phyloP scores from a whole-genome alignment of 75 land plant species.

The Adiantum capillusveneris region DNA sequence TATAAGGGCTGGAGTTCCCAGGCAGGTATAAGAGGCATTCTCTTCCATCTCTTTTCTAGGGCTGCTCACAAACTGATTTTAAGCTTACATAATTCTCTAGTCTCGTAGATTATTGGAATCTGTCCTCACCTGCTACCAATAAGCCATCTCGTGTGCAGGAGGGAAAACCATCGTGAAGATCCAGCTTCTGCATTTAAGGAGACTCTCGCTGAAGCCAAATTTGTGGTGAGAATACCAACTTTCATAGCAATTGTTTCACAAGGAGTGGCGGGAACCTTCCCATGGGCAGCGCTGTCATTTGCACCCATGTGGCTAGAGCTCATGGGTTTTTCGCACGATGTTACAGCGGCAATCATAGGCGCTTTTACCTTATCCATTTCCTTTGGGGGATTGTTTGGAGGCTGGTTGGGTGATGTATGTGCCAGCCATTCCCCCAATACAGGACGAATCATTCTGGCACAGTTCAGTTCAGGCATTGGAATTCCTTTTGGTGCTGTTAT shows the following conservation, averaged over 20 bases:
- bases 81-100: too few species aligned
- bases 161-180: too few species aligned
- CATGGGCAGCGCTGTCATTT: slow-evolving; percentile 26
- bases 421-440: slow-evolving; percentile 14
- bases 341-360: slow-evolving; percentile 13
- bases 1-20: too few species aligned
- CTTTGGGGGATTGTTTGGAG: slow-evolving; percentile 24
- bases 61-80: too few species aligned
- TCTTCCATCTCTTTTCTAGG: too few species aligned
- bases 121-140: too few species aligned
- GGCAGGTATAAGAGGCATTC: too few species aligned
- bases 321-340: slow-evolving; percentile 14
- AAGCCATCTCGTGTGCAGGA: too few species aligned
- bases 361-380: slow-evolving; percentile 9
- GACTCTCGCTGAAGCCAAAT: neutral
- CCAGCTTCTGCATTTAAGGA: slow-evolving; percentile 2
- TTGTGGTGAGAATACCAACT: slow-evolving; percentile 14
- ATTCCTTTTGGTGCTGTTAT: slow-evolving; percentile 21
- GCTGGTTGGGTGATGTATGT: slow-evolving; percentile 17
- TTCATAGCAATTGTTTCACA: slow-evolving; percentile 24
- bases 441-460: slow-evolving; percentile 20
- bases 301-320: slow-evolving; percentile 25
- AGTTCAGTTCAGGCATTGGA: slow-evolving; percentile 17
- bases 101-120: too few species aligned
- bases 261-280: slow-evolving; percentile 22